Conservation (phyloP, 2,329 filamentous ascomycete genomes). For the Tolypocladium capitatum region DNA sequence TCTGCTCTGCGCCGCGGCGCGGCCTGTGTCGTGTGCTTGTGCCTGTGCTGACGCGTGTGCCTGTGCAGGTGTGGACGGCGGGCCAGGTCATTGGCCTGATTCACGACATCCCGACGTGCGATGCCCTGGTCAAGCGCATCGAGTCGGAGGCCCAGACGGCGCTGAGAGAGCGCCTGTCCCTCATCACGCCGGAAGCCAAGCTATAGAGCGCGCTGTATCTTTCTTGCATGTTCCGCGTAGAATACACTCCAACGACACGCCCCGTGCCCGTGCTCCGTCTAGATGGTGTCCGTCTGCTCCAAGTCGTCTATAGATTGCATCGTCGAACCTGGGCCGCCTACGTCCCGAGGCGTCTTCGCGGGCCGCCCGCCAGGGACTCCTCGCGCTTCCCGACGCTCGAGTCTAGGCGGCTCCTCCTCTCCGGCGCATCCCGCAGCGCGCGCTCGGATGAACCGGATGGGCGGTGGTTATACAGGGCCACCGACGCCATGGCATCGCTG, state of each 20-base stretch:
- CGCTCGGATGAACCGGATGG: neutral
- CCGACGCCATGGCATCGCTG: neutral
- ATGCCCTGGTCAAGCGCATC: conserved; percentile 55
- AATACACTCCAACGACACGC: neutral
- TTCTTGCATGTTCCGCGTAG: too few species aligned
- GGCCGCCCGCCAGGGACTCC: neutral
- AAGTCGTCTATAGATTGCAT: neutral
- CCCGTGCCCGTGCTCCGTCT: neutral
- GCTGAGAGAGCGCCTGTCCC: conserved; percentile 42
- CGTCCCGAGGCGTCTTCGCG: neutral
- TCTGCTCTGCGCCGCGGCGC: neutral
- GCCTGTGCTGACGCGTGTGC: conserved; percentile 7
- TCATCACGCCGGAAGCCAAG: conserved; percentile 46
- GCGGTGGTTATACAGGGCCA: neutral
- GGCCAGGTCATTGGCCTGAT: conserved; percentile 89
- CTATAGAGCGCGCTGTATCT: conserved; percentile 25
- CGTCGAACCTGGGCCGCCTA: neutral
- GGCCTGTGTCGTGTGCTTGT: neutral
- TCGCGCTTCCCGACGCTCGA: conserved; percentile 5
- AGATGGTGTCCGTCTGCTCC: neutral
- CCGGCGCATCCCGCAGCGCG: neutral
- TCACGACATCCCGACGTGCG: conserved; percentile 69
- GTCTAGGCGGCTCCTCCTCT: conserved; percentile 4
- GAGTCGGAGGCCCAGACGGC: conserved; percentile 62
- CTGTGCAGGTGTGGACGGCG: conserved; percentile 75